These are phyloP conservation scores for Rhexocercosporidium sp. DNA, from an alignment of 2,329 filamentous ascomycete genomes.

Conservation along the genomic window DNA sequence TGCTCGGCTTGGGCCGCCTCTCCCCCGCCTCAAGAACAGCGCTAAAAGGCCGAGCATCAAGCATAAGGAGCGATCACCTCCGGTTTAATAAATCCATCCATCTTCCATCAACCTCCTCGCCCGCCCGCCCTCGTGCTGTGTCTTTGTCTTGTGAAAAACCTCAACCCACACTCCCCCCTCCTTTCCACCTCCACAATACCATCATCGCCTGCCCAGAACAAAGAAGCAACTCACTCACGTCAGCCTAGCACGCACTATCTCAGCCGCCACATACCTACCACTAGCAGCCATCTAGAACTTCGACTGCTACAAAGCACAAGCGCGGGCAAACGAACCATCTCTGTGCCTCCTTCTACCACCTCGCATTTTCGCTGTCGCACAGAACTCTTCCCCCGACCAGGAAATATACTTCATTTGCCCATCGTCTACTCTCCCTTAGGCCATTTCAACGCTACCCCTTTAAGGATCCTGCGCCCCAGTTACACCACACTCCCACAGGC, in stretches of 20 bases:
- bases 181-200: not conserved
- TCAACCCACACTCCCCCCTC: not conserved
- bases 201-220: not conserved
- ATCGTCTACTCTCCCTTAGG: not conserved
- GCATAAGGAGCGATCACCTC: slow-evolving; percentile 1
- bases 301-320: not conserved
- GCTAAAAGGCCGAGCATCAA: not conserved
- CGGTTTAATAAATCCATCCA: too few species aligned
- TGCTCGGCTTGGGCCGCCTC: slow-evolving; percentile 9
- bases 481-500: slow-evolving; percentile 29
- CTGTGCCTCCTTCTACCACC: slow-evolving; percentile 5
- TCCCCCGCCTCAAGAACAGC: not conserved
- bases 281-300: slow-evolving; percentile 1
- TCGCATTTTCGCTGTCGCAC: slow-evolving; percentile 4
- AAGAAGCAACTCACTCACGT: not conserved
- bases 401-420: not conserved
- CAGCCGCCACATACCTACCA: not conserved
- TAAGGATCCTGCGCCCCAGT: not conserved
- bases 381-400: not conserved
- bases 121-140: not conserved
- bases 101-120: not conserved
- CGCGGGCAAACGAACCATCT: not conserved
- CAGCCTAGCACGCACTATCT: not conserved
- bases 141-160: too few species aligned
- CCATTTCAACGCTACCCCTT: not conserved